Percentiles rank a stretch among this genome's conserved stretches.
Conservation (phyloP, 371 early-diverging fungal species). For the Mucor saturninus region DNA sequence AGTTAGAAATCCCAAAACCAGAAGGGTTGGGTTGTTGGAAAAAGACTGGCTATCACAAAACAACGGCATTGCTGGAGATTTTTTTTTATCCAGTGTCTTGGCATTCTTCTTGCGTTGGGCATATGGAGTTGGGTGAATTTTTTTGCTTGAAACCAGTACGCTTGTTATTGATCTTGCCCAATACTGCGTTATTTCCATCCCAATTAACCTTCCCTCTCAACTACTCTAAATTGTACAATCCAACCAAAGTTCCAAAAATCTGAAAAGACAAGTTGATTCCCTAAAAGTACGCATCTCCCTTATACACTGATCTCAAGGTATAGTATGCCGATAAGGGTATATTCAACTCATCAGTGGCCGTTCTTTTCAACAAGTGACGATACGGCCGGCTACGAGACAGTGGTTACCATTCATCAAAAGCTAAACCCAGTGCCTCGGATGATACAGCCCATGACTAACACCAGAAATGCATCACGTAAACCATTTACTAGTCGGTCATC, state of each 20-base stretch:
- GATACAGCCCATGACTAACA: background rate
- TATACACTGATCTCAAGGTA: background rate
- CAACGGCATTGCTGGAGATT: too few relatives aligned
- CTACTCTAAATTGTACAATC: too few relatives aligned
- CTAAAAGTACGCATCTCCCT: background rate
- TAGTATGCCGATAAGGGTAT: background rate
- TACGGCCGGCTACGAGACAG: background rate
- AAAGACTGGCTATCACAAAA: too few relatives aligned
- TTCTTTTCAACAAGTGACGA: background rate
- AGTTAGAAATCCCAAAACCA: too few relatives aligned
- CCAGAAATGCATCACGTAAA: background rate
- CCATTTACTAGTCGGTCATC: background rate
- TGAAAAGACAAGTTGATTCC: background rate
- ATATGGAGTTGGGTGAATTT: too few relatives aligned
- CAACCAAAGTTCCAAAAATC: background rate
- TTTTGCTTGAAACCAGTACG: too few relatives aligned
- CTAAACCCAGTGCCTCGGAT: background rate
- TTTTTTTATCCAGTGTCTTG: too few relatives aligned
- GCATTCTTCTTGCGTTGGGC: too few relatives aligned
- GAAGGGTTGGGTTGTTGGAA: too few relatives aligned
- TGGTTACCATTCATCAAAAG: background rate
- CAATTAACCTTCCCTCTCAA: too few relatives aligned
- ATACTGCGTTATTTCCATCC: too few relatives aligned
- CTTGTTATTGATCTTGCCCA: too few relatives aligned
- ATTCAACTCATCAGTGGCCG: background rate